Conservation (phyloP, 306 rosid species). For the Arachis hypogaea region DNA sequence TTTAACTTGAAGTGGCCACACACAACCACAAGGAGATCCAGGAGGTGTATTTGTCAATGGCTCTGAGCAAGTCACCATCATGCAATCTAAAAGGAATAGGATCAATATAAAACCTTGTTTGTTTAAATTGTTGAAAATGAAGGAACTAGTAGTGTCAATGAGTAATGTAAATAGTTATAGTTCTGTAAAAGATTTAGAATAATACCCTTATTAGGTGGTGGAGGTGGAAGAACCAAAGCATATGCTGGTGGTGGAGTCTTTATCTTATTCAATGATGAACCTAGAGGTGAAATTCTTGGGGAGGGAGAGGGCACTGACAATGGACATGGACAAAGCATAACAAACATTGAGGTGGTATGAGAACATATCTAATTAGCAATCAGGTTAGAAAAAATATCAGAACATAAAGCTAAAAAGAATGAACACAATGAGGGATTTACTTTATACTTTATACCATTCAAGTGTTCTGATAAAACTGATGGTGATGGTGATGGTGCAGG, state of each 20-base stretch:
- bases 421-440: slow-evolving; percentile 13
- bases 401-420: slow-evolving; percentile 11
- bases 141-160: neutral
- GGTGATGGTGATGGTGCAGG: slow-evolving; percentile 52
- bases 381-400: slow-evolving; percentile 5
- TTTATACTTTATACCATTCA: slow-evolving; percentile 48
- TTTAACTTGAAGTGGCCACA: slow-evolving; percentile 81
- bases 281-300: slow-evolving; percentile 59
- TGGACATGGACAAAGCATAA: slow-evolving; percentile 29
- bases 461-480: slow-evolving; percentile 39
- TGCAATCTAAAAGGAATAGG: slow-evolving; percentile 62
- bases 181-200: neutral
- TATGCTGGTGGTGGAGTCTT: slow-evolving; percentile 61
- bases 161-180: slow-evolving; percentile 5
- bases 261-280: slow-evolving; percentile 53
- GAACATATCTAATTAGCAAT: slow-evolving; percentile 10
- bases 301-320: slow-evolving; percentile 60
- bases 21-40: slow-evolving; percentile 83
- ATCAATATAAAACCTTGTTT: slow-evolving; percentile 11
- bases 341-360: slow-evolving; percentile 17
- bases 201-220: slow-evolving; percentile 78
- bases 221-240: slow-evolving; percentile 67
- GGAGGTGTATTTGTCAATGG: slow-evolving; percentile 78
- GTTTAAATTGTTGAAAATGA: slow-evolving; percentile 26
- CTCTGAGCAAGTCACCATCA: slow-evolving; percentile 65